Evolutionary conservation across 345 rosid species (phyloP).

Genomic region (Corchorus capsularis): DNA sequence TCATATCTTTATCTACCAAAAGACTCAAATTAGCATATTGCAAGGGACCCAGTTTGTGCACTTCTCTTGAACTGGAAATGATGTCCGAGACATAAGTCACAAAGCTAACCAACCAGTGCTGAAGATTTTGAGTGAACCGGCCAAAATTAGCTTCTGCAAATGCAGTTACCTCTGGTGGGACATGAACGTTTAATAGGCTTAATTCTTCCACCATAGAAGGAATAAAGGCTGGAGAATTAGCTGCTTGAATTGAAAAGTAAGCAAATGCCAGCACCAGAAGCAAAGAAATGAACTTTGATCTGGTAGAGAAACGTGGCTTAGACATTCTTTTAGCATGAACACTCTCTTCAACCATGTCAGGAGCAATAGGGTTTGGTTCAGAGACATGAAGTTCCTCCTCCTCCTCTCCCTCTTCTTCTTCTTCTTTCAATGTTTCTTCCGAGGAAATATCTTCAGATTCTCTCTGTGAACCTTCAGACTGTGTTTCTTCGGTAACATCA

Average conservation of each 20-base stretch:
- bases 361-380: constrained; percentile 21
- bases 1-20: constrained; percentile 34
- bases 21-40: constrained; percentile 59
- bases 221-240: constrained; percentile 35
- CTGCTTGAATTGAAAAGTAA: constrained; percentile 34
- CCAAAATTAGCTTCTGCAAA: constrained; percentile 37
- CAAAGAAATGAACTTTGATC: constrained; percentile 44
- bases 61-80: constrained; percentile 32
- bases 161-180: constrained; percentile 45
- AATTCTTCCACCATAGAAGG: constrained; percentile 34
- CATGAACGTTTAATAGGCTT: constrained; percentile 32
- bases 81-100: constrained; percentile 36
- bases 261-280: constrained; percentile 41
- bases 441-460: constrained; percentile 42
- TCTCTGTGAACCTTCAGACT: constrained; percentile 43
- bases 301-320: constrained; percentile 37
- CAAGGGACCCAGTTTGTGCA: constrained; percentile 31
- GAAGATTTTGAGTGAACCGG: constrained; percentile 34
- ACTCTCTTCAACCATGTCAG: constrained; percentile 21
- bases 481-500: constrained; percentile 53
- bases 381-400: constrained; percentile 33
- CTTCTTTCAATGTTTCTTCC: constrained; percentile 24
- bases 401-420: constrained; percentile 34
- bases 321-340: constrained; percentile 31
- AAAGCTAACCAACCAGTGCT: constrained; percentile 38